Percentiles rank a stretch among this genome's conserved stretches.
Evolutionary conservation across 208 protist species (phyloP).

Genomic region (Leishmania major): DNA sequence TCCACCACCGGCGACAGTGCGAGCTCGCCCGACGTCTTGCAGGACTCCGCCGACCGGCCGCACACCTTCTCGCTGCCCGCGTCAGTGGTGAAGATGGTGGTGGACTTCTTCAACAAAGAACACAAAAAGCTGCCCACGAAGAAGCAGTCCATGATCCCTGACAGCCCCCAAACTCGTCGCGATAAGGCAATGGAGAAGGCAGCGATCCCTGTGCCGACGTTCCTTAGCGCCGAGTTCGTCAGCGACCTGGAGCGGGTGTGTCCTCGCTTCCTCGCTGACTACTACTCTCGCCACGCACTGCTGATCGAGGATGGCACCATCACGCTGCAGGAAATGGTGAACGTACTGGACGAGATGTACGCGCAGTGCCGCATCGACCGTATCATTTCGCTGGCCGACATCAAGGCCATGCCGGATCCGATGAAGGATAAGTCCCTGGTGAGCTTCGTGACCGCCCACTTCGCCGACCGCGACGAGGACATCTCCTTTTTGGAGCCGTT

Average conservation of each 20-base stretch:
- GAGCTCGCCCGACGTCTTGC: conserved; percentile 1
- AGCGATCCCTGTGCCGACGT: conserved; percentile 52
- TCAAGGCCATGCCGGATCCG: conserved; percentile 50
- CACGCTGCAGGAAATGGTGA: conserved; percentile 86
- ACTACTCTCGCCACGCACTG: conserved; percentile 64
- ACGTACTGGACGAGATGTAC: conserved; percentile 85
- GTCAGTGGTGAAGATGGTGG: conserved; percentile 50
- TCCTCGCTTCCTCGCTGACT: conserved; percentile 57
- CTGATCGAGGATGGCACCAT: conserved; percentile 79
- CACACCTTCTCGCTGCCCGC: conserved; percentile 67
- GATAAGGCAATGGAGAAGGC: conserved; percentile 71
- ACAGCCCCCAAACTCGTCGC: conserved; percentile 58
- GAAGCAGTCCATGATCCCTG: conserved; percentile 52
- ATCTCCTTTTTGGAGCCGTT: conserved; percentile 1
- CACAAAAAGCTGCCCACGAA: conserved; percentile 56
- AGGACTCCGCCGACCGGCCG: conserved; percentile 36
- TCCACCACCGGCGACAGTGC: conserved; percentile 14
- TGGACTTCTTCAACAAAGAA: conserved; percentile 72
- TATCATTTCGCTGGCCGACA: conserved; percentile 39
- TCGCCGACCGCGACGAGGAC: conserved; percentile 36
- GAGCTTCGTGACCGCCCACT: conserved; percentile 35
- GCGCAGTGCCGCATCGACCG: conserved; percentile 56
- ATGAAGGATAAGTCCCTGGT: conserved; percentile 21
- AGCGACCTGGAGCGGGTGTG: conserved; percentile 62
- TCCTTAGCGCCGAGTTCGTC: conserved; percentile 60